Evolutionary conservation across 2,329 filamentous ascomycete genomes (phyloP), one percentile per base, ranked within the genome.

Genomic region (Harringtonia aguacate): DNA sequence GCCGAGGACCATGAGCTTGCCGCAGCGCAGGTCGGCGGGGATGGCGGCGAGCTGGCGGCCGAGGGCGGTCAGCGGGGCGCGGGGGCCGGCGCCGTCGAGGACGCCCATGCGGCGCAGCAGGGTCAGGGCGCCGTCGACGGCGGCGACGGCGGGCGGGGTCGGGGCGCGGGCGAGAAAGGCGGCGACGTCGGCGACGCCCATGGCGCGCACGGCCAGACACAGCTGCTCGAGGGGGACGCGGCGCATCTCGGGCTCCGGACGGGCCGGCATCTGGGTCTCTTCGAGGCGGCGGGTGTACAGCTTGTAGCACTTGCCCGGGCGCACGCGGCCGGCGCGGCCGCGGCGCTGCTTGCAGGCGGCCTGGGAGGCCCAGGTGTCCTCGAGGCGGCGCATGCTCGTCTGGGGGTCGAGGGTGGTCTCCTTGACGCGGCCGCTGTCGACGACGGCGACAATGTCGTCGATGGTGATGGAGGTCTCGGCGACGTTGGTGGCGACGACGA

Each of bases 401-500:
- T 83, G 76, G 0, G 87, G 79, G 59, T 97, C 92, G 55, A 89
- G 97, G 58, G 86, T 90, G 0, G 89, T 98, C 62, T 98, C 90
- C 58, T 98, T 98, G 47, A 98, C 92, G 43, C 87, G 81, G 24
- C 92, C 92, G 12, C 84, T 92, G 60, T 98, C 92, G 50, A 98
- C 90, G 37, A 98, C 92, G 3, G 86, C 90, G 3, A 97, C 85
- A 43, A 98, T 86, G 58, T 98, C 92, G 58, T 95, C 89, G 48
- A 98, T 98, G 0, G 92, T 98, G 59, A 98, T 97, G 3, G 92
- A 97, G 0, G 92, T 98, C 61, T 98, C 92, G 2, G 92, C 92
- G 3, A 98, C 90, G 56, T 98, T 98, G 36, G 92, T 98, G 1
- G 92, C 86, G 8, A 90, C 86, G 29, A 98, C 85, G 13, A 98